These are phyloP conservation scores for Styphnolobium japonicum DNA, from an alignment of 306 rosid genomes.

Conservation along the genomic window DNA sequence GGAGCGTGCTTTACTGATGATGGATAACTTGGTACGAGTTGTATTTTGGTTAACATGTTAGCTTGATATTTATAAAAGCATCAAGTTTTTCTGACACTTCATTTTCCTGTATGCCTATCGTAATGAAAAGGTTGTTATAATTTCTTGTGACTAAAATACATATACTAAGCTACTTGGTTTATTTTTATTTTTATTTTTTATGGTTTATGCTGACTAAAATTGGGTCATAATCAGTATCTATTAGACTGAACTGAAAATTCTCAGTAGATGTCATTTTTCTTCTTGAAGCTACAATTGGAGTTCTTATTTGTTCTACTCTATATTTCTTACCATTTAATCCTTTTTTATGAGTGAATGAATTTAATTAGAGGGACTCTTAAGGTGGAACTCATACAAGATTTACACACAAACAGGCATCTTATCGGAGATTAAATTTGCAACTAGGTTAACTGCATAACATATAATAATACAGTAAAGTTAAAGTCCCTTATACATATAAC, in stretches of 20 bases:
- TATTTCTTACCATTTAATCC: not conserved
- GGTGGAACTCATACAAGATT: not conserved
- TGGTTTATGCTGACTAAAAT: not conserved
- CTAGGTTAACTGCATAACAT: not conserved
- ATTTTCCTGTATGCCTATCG: not conserved
- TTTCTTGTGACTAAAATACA: conserved; percentile 6
- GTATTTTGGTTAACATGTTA: conserved; percentile 8
- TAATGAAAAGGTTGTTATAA: not conserved
- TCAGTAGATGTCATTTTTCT: not conserved
- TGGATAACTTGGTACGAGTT: conserved; percentile 80
- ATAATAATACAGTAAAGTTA: not conserved
- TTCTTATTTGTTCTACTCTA: not conserved
- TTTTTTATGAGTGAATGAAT: not conserved
- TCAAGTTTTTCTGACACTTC: not conserved
- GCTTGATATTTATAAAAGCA: not conserved
- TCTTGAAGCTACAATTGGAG: not conserved
- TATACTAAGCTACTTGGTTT: not conserved
- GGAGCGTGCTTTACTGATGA: conserved; percentile 84
- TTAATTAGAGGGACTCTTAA: not conserved
- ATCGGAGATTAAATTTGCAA: not conserved
- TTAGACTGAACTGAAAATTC: not conserved
- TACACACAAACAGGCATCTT: not conserved
- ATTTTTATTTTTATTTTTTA: not conserved
- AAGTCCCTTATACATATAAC: too few species aligned
- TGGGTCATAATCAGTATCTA: not conserved